Evolutionary conservation across 202 grass and related monocot species (phyloP), one percentile per base, ranked within the genome.

Genomic region (Eragrostis tef): DNA sequence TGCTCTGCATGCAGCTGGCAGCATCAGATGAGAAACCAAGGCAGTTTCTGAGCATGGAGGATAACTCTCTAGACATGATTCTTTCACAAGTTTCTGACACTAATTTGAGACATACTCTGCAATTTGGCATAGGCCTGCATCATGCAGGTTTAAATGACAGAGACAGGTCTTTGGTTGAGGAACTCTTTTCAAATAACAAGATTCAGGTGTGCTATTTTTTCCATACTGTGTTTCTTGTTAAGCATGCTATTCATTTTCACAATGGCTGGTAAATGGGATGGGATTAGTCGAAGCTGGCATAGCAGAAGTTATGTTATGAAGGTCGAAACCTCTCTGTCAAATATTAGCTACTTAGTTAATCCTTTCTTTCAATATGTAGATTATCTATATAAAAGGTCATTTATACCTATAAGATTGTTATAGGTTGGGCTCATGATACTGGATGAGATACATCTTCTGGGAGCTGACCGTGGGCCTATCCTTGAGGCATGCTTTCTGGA

Each of bases 301-400:
- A 94, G 90, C 79, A 88, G 95, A 88, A 91, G 95, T 72, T 98
- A 98, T 78, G 95, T 98, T 73, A 98, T 98, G 95, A 98, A 94
- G 84, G 95, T 89, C 39, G 58, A 58, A 47, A 34, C 4, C 11
- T 25, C 10, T 51, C 57, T 15, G 27, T 59, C 50, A 9, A 41
- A 62, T 41, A 13, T 63, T 64, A 51, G 54, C 78, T 58, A 78
- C 47, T 74, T 78, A 8, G 29, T 52, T 22, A 46, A n/a, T 61
- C 57, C 20, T 22, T 60, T 67, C 49, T 15, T 12, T 21, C 2
- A 48, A 76, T 67, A n/a, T 24, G 4, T 65, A 74, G 48, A 80
- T 84, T 81, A 22, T 84, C 21, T 43, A 17, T 5, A 27, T 11
- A 52, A 74, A 75, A 5, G 6, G 44, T 71, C 26, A 31, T 67